Base-by-base conservation (phyloP, 257 asterid genomes). In the Ligustrum vulgare region DNA sequence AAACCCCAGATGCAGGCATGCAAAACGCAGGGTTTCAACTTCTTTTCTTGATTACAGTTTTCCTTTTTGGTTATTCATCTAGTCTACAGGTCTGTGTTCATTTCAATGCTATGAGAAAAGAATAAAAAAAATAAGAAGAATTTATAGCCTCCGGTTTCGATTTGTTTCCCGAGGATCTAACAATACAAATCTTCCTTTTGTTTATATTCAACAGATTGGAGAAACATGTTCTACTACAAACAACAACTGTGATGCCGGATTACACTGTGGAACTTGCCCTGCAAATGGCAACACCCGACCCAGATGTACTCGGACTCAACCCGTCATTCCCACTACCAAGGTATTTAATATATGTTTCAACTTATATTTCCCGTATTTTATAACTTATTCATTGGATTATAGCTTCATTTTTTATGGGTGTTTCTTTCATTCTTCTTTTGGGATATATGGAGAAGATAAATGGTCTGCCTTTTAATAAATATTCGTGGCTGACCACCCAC, bases 401-500 rank as follows among this genome's bases (percentile, higher is more conserved):
- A 47, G 25, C 0, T 35, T 64, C 64, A 34, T 22, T 47, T 4
- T 76, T 69, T 74, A 12, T 60, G 7, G 20, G 56, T 20, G 23
- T 12, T 43, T 43, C 28, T 22, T 71, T 51, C 28, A 22, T 20
- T 51, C 12, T 49, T 31, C 0, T 51, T 68, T 39, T 69, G 56
- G 20, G 56, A 15, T 45, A 15, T 3, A 45, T 67, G 75, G 49
- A 65, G 64, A 72, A 88, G 93, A 87, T 86, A 12, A 78, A 79
- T 69, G 86, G 90, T 51, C 77, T 91, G 82, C 89, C 98, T 25
- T 92, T 84, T 66, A 90, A 92, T 37, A 86, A 80, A 72, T 91
- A 91, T 81, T 84, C 98, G 51, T 92, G 97, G 98, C 73, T 92
- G 76, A 92, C 98, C 39, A 91, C 98, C 35, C 98, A 92, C 81